Percentiles rank a stretch among this genome's conserved stretches.
Evolutionary conservation across 2,329 filamentous ascomycete genomes (phyloP).

Genomic region (Blastomyces silverae): DNA sequence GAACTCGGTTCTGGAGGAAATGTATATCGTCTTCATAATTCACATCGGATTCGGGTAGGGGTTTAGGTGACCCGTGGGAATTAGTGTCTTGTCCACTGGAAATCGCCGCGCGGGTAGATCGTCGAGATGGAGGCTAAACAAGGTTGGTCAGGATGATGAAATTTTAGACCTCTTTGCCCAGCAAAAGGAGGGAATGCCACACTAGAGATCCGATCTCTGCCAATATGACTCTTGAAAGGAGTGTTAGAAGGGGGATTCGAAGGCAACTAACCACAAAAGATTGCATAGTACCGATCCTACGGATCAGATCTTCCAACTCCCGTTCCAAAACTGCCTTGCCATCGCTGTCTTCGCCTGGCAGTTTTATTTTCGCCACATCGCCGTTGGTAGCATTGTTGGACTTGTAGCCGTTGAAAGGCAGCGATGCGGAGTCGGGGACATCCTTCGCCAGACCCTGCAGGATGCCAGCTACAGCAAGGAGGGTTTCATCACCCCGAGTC

Average conservation of each 20-base stretch:
- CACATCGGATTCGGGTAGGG: conserved; percentile 49
- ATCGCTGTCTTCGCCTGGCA: conserved; percentile 68
- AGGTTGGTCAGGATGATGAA: not conserved
- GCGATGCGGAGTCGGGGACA: conserved; percentile 30
- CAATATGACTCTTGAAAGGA: not conserved
- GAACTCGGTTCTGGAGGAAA: conserved; percentile 81
- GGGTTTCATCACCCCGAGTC: conserved; percentile 44
- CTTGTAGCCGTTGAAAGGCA: conserved; percentile 24
- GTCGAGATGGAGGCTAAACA: conserved; percentile 35
- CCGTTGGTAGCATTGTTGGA: conserved; percentile 42
- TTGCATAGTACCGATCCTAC: conserved; percentile 76
- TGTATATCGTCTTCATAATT: conserved; percentile 72
- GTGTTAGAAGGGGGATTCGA: conserved; percentile 18
- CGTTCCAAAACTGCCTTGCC: conserved; percentile 74
- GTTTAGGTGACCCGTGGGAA: conserved; percentile 45
- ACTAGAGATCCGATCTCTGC: not conserved
- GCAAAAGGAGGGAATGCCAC: not conserved
- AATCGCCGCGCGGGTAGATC: conserved; percentile 35
- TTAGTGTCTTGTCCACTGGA: conserved; percentile 42
- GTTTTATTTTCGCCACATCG: conserved; percentile 51
- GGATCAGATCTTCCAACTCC: conserved; percentile 71
- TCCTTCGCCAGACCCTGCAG: conserved; percentile 43
- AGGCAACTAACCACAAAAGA: conserved; percentile 55
- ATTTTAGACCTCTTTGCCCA: conserved; percentile 14
- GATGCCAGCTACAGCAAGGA: conserved; percentile 43